Evolutionary conservation across 2,329 filamentous ascomycete species (phyloP).

Genomic region (Cladophialophora chaetospira): DNA sequence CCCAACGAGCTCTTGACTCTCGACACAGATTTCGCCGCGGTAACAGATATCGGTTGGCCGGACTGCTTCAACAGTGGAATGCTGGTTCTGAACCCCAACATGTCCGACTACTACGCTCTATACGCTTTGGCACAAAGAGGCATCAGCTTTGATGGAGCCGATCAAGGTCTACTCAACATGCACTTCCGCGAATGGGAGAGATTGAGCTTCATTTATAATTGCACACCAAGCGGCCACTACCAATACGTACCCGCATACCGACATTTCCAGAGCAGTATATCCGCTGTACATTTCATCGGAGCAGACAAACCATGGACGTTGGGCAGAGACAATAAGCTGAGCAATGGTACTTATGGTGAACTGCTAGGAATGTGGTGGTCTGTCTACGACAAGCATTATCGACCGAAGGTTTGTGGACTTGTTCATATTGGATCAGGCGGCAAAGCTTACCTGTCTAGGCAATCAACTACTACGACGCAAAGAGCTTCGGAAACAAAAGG

Average conservation of each 20-base stretch:
- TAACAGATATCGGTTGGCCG: slow-evolving; percentile 95
- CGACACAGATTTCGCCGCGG: slow-evolving; percentile 65
- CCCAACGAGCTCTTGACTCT: slow-evolving; percentile 88
- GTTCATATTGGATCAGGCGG: too few species aligned
- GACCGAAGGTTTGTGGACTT: slow-evolving; percentile 17
- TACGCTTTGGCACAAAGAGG: slow-evolving; percentile 80
- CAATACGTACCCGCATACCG: slow-evolving; percentile 95
- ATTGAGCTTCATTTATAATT: slow-evolving; percentile 94
- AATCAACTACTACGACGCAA: slow-evolving; percentile 20
- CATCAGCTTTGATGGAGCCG: slow-evolving; percentile 94
- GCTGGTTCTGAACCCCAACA: slow-evolving; percentile 84
- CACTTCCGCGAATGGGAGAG: slow-evolving; percentile 86
- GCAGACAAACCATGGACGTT: slow-evolving; percentile 83
- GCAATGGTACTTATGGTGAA: slow-evolving; percentile 72
- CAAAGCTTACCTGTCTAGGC: slow-evolving; percentile 10
- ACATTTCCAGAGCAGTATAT: slow-evolving; percentile 88
- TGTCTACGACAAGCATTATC: slow-evolving; percentile 86
- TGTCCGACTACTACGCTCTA: slow-evolving; percentile 85
- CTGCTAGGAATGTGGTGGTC: slow-evolving; percentile 91
- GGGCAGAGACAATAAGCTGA: slow-evolving; percentile 58
- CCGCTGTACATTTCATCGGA: slow-evolving; percentile 92
- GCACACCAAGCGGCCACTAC: slow-evolving; percentile 93
- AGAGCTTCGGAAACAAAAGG: slow-evolving; percentile 19
- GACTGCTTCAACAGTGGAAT: slow-evolving; percentile 98
- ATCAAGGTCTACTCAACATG: slow-evolving; percentile 94